Evolutionary conservation across 441 rosid species (phyloP).

Genomic region (Rhodomyrtus psidioides): DNA sequence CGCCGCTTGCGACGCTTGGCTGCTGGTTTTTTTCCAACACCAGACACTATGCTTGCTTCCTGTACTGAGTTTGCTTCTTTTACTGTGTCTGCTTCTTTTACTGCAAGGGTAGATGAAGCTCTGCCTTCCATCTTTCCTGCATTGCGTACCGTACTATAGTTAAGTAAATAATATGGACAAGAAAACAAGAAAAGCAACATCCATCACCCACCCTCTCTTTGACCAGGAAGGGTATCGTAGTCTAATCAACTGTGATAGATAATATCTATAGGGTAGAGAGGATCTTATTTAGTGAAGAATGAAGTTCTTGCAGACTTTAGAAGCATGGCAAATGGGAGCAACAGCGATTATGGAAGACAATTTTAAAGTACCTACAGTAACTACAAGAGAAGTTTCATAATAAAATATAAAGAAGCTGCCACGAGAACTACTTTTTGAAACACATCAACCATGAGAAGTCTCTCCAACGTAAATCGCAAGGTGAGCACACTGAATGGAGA

Average conservation of each 20-base stretch:
- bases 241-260: neutral
- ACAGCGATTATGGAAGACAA: neutral
- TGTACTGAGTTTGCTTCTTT: neutral
- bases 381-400: neutral
- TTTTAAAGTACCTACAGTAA: neutral
- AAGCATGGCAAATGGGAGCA: neutral
- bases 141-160: neutral
- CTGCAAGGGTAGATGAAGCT: slow-evolving; percentile 3
- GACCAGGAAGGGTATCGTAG: neutral
- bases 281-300: neutral
- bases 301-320: neutral
- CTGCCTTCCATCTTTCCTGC: slow-evolving; percentile 23
- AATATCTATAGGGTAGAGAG: neutral
- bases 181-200: neutral
- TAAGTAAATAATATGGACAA: neutral
- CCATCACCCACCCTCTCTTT: neutral
- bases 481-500: neutral
- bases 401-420: neutral
- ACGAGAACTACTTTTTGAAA: neutral
- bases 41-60: slow-evolving; percentile 1
- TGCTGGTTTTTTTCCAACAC: slow-evolving; percentile 6
- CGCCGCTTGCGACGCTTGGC: slow-evolving; percentile 14
- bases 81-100: neutral
- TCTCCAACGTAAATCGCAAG: neutral
- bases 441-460: neutral